Conservation (phyloP, 331 rosid genomes). For the Pyrus hybrid region DNA sequence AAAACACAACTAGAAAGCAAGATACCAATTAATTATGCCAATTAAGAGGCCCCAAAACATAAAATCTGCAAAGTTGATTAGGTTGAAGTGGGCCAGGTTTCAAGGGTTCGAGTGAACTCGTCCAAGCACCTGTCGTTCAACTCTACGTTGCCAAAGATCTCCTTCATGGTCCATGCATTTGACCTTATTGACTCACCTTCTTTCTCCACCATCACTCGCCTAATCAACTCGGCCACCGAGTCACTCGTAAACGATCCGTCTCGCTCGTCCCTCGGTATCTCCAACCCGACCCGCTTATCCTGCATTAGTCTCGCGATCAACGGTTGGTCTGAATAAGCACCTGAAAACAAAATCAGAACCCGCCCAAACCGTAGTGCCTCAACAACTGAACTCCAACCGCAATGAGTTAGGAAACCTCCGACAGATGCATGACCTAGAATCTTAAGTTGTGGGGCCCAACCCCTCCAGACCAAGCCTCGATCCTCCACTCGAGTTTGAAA, state of each 20-base stretch:
- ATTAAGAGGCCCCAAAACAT: too few relatives aligned
- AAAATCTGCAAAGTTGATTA: too few relatives aligned
- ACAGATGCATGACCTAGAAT: neutral
- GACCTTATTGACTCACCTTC: conserved; percentile 12
- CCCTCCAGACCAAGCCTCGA: conserved; percentile 14
- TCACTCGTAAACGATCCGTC: conserved; percentile 23
- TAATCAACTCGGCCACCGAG: conserved; percentile 3
- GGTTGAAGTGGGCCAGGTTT: neutral
- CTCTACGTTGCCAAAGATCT: neutral
- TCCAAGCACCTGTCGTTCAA: neutral
- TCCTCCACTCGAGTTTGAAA: conserved; percentile 1
- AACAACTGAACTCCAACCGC: conserved; percentile 23
- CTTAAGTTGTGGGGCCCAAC: conserved; percentile 22
- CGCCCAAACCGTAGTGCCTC: conserved; percentile 13
- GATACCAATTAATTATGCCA: too few relatives aligned
- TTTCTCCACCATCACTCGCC: conserved; percentile 12
- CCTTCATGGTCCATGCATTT: neutral
- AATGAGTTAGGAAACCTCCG: conserved; percentile 14
- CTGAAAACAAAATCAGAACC: conserved; percentile 5
- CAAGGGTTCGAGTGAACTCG: neutral
- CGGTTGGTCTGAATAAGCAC: conserved; percentile 16
- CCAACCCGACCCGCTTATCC: conserved; percentile 8
- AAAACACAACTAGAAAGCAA: too few relatives aligned
- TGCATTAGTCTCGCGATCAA: conserved; percentile 9
- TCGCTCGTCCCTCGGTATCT: conserved; percentile 10